A percentile compares a stretch with the other conserved stretches of the same genome.
Conservation (phyloP, 768 basidiomycete genomes). For the Suillus placidus region DNA sequence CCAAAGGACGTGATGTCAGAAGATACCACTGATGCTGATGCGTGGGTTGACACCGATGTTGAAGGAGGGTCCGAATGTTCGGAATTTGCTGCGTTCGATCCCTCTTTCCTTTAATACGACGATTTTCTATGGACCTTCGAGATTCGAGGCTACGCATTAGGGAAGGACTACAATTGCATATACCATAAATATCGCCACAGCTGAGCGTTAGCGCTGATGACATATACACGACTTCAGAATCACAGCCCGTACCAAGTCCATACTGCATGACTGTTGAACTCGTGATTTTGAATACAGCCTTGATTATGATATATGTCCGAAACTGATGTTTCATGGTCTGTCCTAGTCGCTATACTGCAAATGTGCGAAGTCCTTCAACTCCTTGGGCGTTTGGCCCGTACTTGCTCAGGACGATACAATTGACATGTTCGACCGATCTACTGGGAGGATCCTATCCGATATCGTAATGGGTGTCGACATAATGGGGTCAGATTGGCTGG, state of each 20-base stretch:
- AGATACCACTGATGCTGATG: conserved; percentile 28
- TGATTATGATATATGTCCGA: background rate
- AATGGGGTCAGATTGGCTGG: too few relatives aligned
- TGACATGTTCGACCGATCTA: background rate
- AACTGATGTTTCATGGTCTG: background rate
- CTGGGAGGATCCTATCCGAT: background rate
- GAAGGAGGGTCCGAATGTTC: conserved; percentile 32
- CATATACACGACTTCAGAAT: background rate
- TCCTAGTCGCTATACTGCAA: background rate
- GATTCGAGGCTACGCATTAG: background rate
- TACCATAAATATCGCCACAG: background rate
- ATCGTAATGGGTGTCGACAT: too few relatives aligned
- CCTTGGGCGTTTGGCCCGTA: background rate
- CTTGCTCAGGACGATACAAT: background rate
- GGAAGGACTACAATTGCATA: too few relatives aligned
- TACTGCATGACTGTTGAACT: background rate
- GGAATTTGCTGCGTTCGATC: conserved; percentile 18
- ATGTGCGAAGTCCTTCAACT: background rate
- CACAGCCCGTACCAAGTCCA: background rate
- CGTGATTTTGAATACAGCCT: background rate
- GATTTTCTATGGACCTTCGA: background rate
- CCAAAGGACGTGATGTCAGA: conserved; percentile 5
- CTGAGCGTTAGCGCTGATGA: background rate
- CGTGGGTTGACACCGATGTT: conserved; percentile 45
- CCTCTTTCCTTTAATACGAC: background rate